Conservation (phyloP, 805 yeast genomes). For the Dipodascus albidus region DNA sequence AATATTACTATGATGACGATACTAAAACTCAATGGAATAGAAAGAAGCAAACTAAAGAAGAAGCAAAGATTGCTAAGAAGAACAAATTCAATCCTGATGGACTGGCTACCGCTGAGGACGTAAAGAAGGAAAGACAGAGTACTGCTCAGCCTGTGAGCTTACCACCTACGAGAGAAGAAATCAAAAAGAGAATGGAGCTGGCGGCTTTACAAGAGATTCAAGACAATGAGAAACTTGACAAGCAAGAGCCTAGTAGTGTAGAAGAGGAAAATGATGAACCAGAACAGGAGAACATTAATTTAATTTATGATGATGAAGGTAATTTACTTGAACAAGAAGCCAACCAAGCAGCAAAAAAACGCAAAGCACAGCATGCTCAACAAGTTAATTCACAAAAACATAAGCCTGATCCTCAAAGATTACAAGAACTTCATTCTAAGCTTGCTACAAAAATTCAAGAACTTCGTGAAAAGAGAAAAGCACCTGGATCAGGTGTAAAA, state of each 20-base stretch:
- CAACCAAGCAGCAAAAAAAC: background rate
- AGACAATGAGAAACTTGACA: constrained; percentile 16
- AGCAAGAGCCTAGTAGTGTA: constrained; percentile 10
- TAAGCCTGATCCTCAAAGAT: constrained; percentile 25
- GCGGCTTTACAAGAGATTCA: constrained; percentile 17
- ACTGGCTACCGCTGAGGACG: constrained; percentile 25
- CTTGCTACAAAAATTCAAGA: constrained; percentile 60
- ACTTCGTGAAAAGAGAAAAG: constrained; percentile 74
- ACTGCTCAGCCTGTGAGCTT: constrained; percentile 23
- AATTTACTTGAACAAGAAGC: constrained; percentile 33
- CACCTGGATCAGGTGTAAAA: constrained; percentile 69
- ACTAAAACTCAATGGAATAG: constrained; percentile 85
- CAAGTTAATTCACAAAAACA: background rate
- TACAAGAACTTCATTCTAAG: constrained; percentile 64
- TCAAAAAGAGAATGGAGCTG: constrained; percentile 9
- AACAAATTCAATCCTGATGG: constrained; percentile 61
- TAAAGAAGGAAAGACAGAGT: constrained; percentile 14
- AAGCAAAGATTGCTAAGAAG: constrained; percentile 50
- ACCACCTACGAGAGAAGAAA: constrained; percentile 19
- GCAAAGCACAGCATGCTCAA: background rate
- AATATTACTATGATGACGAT: constrained; percentile 85
- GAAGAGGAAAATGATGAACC: constrained; percentile 3
- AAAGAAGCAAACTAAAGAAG: constrained; percentile 56
- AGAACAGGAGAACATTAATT: constrained; percentile 8
- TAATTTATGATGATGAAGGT: constrained; percentile 67